These are phyloP conservation scores for Cynanchum wilfordii DNA, from an alignment of 257 asterid genomes.

Conservation along the genomic window DNA sequence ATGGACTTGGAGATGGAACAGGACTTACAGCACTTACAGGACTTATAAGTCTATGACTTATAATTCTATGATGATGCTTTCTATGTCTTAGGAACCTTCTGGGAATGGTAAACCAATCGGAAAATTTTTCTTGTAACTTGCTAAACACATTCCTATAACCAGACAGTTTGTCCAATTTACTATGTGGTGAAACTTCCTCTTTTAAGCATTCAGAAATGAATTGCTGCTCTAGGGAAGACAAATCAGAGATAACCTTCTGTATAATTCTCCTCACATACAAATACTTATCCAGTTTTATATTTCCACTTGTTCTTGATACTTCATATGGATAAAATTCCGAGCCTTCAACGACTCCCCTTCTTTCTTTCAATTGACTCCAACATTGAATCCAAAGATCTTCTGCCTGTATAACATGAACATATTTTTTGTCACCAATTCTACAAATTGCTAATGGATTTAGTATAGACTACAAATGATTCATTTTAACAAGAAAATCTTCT, in stretches of 20 bases:
- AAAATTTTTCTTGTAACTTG: constrained; percentile 28
- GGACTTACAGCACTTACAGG: no score
- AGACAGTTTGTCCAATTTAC: constrained; percentile 8
- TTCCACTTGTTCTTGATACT: constrained; percentile 9
- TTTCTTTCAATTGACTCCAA: constrained; percentile 36
- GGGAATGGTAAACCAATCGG: constrained; percentile 38
- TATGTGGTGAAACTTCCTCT: constrained; percentile 18
- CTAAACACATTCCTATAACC: constrained; percentile 11
- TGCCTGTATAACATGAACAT: constrained; percentile 31
- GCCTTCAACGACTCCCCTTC: constrained; percentile 21
- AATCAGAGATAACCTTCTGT: constrained; percentile 32
- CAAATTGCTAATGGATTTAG: not conserved
- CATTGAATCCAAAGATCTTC: constrained; percentile 39
- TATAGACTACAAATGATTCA: not conserved
- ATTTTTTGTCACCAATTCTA: constrained; percentile 8
- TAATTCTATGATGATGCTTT: not conserved
- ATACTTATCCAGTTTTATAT: constrained; percentile 22
- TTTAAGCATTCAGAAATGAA: constrained; percentile 38
- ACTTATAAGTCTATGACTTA: not conserved
- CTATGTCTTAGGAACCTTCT: constrained; percentile 56
- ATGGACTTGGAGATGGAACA: constrained; percentile 27
- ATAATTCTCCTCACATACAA: constrained; percentile 27
- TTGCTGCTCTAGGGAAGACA: constrained; percentile 32
- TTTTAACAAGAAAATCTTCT: no score
- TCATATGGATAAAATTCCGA: constrained; percentile 23